Base-by-base conservation (phyloP, 2,329 filamentous ascomycete genomes). In the Fusarium zealandicum region DNA sequence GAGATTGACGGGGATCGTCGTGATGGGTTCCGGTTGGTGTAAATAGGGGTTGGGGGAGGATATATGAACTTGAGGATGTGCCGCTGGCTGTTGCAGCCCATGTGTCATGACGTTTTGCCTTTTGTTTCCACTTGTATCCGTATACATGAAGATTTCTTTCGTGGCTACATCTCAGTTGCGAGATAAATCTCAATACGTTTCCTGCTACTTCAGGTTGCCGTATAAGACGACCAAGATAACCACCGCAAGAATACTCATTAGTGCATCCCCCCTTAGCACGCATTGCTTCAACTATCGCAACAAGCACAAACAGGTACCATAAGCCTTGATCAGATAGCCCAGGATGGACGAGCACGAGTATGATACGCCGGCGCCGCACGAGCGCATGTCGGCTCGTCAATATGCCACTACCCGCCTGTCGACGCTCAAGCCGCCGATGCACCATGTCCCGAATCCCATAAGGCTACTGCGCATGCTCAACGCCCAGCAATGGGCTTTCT, bases 351-450 rank as follows among this genome's bases (percentile, higher is more conserved):
- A 68, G 28, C 45, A 65, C 40, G 66, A 70, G 50, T 69, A 67
- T 22, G 67, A 66, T 35, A 74, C 73, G 52, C 62, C 74, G 28
- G 72, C 79, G 46, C 76, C 78, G 36, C 74, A 81, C 55, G 74
- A 80, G 61, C 76, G 76, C 73, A 82, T 82, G 80, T 74, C 77
- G n/a, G 58, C 66, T 2, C 65, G 75, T 18, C 67, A 72, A 37
- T 86, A 86, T 68, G 41, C 79, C 12, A 65, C 68, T 5, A 83
- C 84, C 56, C 82, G 85, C 48, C 57, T 87, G 63, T 75, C 77
- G 10, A 77, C 80, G 13, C 77, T 88, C 46, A 84, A 81, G 70
- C 85, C 85, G 31, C 81, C 81, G 2, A 81, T 85, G 77, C 69
- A 76, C 37, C 78, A 78, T 45, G 72, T 82, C 20, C 77, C 78